Conservation (phyloP, 805 yeast species). For the Saccharomycopsis sp. region DNA sequence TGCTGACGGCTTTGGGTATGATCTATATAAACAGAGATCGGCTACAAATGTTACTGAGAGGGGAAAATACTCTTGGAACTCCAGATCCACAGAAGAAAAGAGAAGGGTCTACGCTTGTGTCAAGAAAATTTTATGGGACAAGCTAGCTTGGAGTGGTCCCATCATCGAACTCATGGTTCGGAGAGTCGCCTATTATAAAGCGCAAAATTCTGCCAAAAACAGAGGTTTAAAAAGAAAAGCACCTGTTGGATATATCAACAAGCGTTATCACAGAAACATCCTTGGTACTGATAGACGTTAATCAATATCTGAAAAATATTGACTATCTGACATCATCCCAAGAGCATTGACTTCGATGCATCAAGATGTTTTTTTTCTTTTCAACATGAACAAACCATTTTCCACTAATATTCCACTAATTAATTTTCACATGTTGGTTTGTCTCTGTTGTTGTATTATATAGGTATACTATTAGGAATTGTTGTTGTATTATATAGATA, state of each 20-base stretch:
- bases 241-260: background rate
- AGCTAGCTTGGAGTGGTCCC: background rate
- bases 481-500: too few relatives aligned
- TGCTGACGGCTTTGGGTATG: background rate
- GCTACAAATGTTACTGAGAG: background rate
- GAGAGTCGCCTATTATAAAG: background rate
- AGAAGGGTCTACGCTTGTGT: background rate
- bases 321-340: too few relatives aligned
- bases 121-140: background rate
- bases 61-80: background rate
- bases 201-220: background rate
- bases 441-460: too few relatives aligned
- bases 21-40: background rate
- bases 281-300: background rate
- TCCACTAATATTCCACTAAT: too few relatives aligned
- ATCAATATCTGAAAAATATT: too few relatives aligned
- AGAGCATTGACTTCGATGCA: too few relatives aligned
- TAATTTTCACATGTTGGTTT: too few relatives aligned
- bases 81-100: background rate
- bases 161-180: conserved; percentile 3
- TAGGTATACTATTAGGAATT: too few relatives aligned
- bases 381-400: too few relatives aligned
- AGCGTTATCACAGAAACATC: background rate
- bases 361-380: too few relatives aligned
- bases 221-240: background rate